A percentile compares a stretch with the other conserved stretches of the same genome.
These are phyloP conservation scores for Saccharomyces cerevisiae DNA, from an alignment of 805 yeast genomes.

Conservation along the genomic window DNA sequence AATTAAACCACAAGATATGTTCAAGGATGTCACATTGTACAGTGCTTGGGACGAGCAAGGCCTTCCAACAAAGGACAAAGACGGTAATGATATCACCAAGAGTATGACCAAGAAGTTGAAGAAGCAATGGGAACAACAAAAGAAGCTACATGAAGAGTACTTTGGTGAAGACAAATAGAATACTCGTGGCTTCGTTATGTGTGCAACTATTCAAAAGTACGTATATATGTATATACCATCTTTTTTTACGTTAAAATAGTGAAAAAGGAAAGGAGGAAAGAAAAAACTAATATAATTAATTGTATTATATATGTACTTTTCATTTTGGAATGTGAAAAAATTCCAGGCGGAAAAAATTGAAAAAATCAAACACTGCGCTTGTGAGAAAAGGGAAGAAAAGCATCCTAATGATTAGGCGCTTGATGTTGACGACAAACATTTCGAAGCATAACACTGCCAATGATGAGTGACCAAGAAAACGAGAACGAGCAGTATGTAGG, in stretches of 20 bases:
- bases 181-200: neutral
- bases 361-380: neutral
- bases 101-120: constrained; percentile 74
- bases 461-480: neutral
- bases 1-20: constrained; percentile 64
- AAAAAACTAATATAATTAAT: neutral
- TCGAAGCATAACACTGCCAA: neutral
- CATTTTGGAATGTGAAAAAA: neutral
- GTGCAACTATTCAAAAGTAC: neutral
- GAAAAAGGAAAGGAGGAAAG: too few species aligned
- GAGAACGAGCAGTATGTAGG: neutral
- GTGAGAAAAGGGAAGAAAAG: neutral
- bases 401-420: neutral
- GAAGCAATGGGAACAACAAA: constrained; percentile 73
- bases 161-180: constrained; percentile 9
- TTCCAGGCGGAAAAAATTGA: neutral
- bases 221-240: neutral
- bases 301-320: neutral
- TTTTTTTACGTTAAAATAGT: constrained; percentile 1
- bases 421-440: neutral
- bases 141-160: constrained; percentile 70
- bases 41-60: constrained; percentile 81
- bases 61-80: constrained; percentile 63
- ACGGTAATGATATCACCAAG: constrained; percentile 80
- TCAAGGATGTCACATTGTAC: constrained; percentile 48